Evolutionary conservation across 768 basidiomycete species (phyloP).

Genomic region (Leucosporidium creatinivorum): DNA sequence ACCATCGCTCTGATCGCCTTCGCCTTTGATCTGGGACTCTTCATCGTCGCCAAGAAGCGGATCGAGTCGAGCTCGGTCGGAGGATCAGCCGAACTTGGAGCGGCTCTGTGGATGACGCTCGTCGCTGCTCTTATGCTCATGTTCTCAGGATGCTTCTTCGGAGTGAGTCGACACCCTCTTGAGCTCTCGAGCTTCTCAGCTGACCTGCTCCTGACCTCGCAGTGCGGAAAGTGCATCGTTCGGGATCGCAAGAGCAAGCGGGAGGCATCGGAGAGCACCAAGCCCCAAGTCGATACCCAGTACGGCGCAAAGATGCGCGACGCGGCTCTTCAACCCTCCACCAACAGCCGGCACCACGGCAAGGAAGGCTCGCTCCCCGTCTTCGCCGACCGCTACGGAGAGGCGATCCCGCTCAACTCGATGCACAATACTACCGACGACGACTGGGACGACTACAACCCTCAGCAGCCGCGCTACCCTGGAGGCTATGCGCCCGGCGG

Average conservation of each 20-base stretch:
- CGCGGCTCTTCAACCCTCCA: constrained; percentile 12
- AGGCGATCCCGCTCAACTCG: constrained; percentile 23
- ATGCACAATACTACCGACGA: constrained; percentile 5
- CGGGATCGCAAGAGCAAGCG: constrained; percentile 13
- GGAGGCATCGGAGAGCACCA: constrained; percentile 22
- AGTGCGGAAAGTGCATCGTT: constrained; percentile 28
- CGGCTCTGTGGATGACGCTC: constrained; percentile 82
- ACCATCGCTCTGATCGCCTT: constrained; percentile 74
- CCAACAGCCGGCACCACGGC: not conserved
- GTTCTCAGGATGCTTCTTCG: constrained; percentile 83
- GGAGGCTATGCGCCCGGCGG: not conserved
- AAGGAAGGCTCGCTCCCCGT: constrained; percentile 6
- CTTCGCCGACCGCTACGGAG: constrained; percentile 24
- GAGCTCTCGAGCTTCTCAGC: not conserved
- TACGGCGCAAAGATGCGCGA: constrained; percentile 21
- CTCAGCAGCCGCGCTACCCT: not conserved
- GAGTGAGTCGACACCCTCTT: constrained; percentile 42
- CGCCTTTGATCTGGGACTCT: constrained; percentile 83
- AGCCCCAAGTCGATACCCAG: constrained; percentile 5
- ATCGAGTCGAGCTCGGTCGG: constrained; percentile 49
- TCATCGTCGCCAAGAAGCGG: constrained; percentile 78
- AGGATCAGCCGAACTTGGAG: constrained; percentile 50
- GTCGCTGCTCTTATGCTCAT: constrained; percentile 75
- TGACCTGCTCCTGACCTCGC: not conserved
- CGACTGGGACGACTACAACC: constrained; percentile 5